Conservation (phyloP, 805 yeast genomes). For the Ogataea zsoltii region DNA sequence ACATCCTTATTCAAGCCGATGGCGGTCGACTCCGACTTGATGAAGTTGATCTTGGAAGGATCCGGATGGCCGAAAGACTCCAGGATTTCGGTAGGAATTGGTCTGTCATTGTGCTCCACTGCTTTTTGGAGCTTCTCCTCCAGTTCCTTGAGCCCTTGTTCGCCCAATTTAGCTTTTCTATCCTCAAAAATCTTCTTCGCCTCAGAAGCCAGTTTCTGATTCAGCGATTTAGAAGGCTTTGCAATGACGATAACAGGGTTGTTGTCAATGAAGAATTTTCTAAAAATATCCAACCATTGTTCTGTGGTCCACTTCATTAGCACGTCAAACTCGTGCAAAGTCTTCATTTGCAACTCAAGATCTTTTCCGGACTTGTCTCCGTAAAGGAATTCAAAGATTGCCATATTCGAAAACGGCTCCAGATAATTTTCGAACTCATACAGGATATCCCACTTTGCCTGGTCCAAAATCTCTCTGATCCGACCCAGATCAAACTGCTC, state of each 20-base stretch:
- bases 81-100: slow-evolving; percentile 71
- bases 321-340: slow-evolving; percentile 58
- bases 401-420: slow-evolving; percentile 59
- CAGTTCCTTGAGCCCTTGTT: slow-evolving; percentile 56
- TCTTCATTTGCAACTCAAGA: slow-evolving; percentile 53
- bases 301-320: slow-evolving; percentile 60
- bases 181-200: slow-evolving; percentile 49
- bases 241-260: slow-evolving; percentile 68
- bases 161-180: slow-evolving; percentile 55
- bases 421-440: slow-evolving; percentile 65
- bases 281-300: slow-evolving; percentile 65
- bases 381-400: slow-evolving; percentile 78
- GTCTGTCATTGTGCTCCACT: slow-evolving; percentile 63
- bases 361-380: slow-evolving; percentile 65
- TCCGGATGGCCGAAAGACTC: slow-evolving; percentile 68
- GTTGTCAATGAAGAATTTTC: slow-evolving; percentile 56
- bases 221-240: slow-evolving; percentile 65
- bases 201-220: slow-evolving; percentile 50
- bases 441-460: slow-evolving; percentile 60
- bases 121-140: slow-evolving; percentile 59
- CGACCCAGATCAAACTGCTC: slow-evolving; percentile 60
- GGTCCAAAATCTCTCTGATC: slow-evolving; percentile 68
- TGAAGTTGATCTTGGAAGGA: slow-evolving; percentile 71
- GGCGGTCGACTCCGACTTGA: slow-evolving; percentile 63
- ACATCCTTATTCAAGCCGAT: slow-evolving; percentile 49